Evolutionary conservation across 2,329 filamentous ascomycete genomes (phyloP).

Genomic region (Xylariaceae sp.): DNA sequence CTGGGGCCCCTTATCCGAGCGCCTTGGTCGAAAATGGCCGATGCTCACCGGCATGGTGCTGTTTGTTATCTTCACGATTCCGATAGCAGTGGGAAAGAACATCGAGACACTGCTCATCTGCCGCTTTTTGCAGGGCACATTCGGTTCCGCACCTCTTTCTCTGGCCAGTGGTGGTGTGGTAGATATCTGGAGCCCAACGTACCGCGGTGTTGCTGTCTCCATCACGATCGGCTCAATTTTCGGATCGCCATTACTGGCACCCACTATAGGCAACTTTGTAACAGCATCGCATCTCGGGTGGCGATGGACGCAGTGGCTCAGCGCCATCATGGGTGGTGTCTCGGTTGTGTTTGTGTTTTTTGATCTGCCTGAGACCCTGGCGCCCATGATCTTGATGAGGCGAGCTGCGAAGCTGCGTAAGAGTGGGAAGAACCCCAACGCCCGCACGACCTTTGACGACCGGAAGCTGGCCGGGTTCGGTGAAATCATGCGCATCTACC

Average conservation of each 20-base stretch:
- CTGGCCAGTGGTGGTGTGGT: conserved; percentile 41
- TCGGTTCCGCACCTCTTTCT: conserved; percentile 39
- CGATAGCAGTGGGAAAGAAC: conserved; percentile 32
- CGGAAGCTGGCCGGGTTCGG: conserved; percentile 5
- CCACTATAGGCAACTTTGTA: conserved; percentile 20
- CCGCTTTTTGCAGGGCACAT: conserved; percentile 42
- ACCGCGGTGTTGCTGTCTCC: conserved; percentile 34
- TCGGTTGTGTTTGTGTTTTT: conserved; percentile 10
- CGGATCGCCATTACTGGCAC: conserved; percentile 13
- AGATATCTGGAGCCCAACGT: conserved; percentile 37
- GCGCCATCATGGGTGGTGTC: conserved; percentile 25
- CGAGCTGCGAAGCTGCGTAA: conserved; percentile 22
- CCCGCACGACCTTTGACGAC: conserved; percentile 8
- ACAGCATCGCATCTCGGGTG: conserved; percentile 16
- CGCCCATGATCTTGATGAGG: conserved; percentile 27
- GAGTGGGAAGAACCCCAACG: conserved; percentile 13
- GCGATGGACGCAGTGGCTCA: conserved; percentile 30
- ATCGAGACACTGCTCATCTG: conserved; percentile 23
- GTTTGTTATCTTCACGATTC: conserved; percentile 43
- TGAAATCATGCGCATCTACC: conserved; percentile 14
- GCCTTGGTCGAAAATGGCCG: conserved; percentile 40
- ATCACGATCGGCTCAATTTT: conserved; percentile 30
- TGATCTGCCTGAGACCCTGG: conserved; percentile 14
- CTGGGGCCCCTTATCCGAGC: conserved; percentile 41
- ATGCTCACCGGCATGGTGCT: conserved; percentile 40